Evolutionary conservation across 768 basidiomycete genomes (phyloP).

Genomic region (Mycena alexandri): DNA sequence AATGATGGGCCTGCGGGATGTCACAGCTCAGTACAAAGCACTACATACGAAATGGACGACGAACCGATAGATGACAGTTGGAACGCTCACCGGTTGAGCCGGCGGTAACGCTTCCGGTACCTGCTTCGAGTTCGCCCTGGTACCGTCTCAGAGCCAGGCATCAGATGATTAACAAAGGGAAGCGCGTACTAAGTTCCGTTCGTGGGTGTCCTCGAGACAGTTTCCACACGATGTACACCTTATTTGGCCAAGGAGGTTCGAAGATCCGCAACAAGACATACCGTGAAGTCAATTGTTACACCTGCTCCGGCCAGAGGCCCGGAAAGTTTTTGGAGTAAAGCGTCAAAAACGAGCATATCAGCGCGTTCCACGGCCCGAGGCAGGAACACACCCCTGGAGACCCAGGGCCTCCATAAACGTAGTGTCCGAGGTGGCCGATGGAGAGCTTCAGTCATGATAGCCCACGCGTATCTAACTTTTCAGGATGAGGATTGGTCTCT

Average conservation of each 20-base stretch:
- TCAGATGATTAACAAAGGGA: neutral
- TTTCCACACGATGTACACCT: no score
- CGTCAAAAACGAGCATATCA: neutral
- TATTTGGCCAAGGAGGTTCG: no score
- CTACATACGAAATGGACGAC: neutral
- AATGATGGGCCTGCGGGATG: slow-evolving; percentile 49
- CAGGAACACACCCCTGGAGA: slow-evolving; percentile 58
- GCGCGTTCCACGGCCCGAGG: slow-evolving; percentile 57
- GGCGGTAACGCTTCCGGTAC: slow-evolving; percentile 57
- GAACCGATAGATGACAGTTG: slow-evolving; percentile 58
- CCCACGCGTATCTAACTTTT: slow-evolving; percentile 50
- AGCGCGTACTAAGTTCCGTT: slow-evolving; percentile 56
- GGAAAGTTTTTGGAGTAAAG: slow-evolving; percentile 47
- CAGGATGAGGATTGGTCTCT: no score
- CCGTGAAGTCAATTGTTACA: neutral
- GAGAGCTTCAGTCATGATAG: slow-evolving; percentile 57
- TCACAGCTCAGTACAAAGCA: neutral
- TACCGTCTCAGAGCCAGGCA: slow-evolving; percentile 46
- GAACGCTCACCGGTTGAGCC: slow-evolving; percentile 55
- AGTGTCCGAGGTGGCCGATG: slow-evolving; percentile 56
- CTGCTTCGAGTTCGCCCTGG: slow-evolving; percentile 61
- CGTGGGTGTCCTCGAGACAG: slow-evolving; percentile 58
- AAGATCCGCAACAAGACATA: no score
- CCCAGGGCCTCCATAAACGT: slow-evolving; percentile 59
- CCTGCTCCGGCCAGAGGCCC: slow-evolving; percentile 2